Evolutionary conservation across 192 early-diverging fungal species (phyloP).

Genomic region (Coemansia sp.): DNA sequence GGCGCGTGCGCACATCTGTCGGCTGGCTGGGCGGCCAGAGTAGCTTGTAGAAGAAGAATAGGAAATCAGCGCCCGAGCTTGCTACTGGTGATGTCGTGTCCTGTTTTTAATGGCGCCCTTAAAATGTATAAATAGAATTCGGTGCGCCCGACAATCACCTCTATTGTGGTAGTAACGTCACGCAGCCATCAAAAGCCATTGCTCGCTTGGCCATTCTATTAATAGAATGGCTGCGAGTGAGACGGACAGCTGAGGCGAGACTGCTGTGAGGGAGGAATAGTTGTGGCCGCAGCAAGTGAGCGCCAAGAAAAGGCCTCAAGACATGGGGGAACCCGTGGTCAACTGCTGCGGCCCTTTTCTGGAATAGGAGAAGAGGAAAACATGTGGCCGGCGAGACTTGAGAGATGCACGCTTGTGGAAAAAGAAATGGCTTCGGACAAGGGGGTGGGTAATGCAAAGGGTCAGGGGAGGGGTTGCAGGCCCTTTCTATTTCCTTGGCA

Average conservation of each 20-base stretch:
- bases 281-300: not conserved
- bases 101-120: not conserved
- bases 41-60: not conserved
- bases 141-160: not conserved
- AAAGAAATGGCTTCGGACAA: not conserved
- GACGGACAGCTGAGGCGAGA: not conserved
- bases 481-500: not conserved
- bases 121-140: slow-evolving; percentile 1
- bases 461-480: not conserved
- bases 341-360: not conserved
- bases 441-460: not conserved
- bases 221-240: not conserved
- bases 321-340: not conserved
- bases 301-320: slow-evolving; percentile 5
- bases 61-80: not conserved
- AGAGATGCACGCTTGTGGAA: not conserved
- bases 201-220: not conserved
- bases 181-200: not conserved
- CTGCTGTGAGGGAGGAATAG: not conserved
- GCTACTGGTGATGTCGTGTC: not conserved
- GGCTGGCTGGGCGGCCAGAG: slow-evolving; percentile 27
- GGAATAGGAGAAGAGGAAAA: not conserved
- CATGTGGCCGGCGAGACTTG: not conserved
- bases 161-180: too few species aligned
- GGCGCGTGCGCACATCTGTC: slow-evolving; percentile 45